Percentiles rank a stretch among this genome's conserved stretches.
These are phyloP conservation scores for Perkinsus chesapeaki DNA, from an alignment of 169 alveolate species.

Conservation along the genomic window DNA sequence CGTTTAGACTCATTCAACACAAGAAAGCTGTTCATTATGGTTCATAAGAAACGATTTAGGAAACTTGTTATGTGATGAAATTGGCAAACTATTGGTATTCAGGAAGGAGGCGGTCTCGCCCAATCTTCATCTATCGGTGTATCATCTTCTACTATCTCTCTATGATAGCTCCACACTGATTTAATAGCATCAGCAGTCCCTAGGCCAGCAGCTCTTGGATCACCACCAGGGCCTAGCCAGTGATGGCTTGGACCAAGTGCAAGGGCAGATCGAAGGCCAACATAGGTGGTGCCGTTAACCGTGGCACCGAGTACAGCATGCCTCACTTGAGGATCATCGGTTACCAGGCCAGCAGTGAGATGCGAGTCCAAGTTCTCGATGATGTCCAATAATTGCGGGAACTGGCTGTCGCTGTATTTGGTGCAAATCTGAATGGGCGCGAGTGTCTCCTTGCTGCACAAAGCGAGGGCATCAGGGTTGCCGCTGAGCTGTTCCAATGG, in stretches of 20 bases:
- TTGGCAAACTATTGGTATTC: background rate
- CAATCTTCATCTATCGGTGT: background rate
- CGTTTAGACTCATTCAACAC: no score
- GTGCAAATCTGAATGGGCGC: background rate
- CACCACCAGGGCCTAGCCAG: background rate
- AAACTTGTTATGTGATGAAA: background rate
- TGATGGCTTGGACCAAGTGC: background rate
- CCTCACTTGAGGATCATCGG: background rate
- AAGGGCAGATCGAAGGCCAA: no score
- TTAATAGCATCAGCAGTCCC: background rate
- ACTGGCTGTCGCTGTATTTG: background rate
- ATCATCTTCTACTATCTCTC: background rate
- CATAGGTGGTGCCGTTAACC: background rate
- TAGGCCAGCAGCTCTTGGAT: background rate
- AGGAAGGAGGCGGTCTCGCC: background rate
- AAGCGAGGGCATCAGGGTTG: no score
- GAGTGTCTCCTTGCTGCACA: no score
- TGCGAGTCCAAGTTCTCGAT: background rate
- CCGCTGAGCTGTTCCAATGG: no score
- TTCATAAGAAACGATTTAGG: background rate
- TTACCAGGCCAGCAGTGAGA: background rate
- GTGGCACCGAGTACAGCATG: background rate
- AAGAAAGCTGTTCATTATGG: no score
- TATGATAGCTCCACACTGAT: background rate
- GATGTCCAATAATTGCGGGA: background rate